A percentile compares a stretch with the other conserved stretches of the same genome.
These are phyloP conservation scores for Magnaporthiopsis rhizophila DNA, from an alignment of 2,329 filamentous ascomycete genomes.

Conservation along the genomic window DNA sequence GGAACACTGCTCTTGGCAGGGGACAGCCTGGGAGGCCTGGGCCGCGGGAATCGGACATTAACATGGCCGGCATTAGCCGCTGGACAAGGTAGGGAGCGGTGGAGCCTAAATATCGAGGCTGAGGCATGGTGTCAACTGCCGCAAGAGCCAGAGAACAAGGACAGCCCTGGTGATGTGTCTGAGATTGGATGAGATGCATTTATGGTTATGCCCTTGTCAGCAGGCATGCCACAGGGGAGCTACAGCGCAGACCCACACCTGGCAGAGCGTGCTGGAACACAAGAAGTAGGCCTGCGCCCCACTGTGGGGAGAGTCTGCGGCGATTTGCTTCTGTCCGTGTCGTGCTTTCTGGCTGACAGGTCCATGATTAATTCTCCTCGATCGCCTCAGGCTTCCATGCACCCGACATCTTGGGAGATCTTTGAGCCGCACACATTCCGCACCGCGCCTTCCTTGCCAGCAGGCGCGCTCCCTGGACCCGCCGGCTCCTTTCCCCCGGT, in stretches of 20 bases:
- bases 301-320: neutral
- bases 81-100: neutral
- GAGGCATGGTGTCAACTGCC: neutral
- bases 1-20: neutral
- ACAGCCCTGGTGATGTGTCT: neutral
- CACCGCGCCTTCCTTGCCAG: no score
- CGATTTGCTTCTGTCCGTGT: neutral
- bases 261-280: neutral
- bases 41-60: neutral
- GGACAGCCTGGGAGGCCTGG: neutral
- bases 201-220: neutral
- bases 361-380: no score
- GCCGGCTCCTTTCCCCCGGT: no score
- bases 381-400: no score
- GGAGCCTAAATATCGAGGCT: neutral
- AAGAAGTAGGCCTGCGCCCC: no score
- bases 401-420: no score
- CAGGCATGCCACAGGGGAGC: neutral
- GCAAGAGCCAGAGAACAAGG: neutral
- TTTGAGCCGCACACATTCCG: no score
- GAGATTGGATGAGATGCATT: neutral
- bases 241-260: neutral
- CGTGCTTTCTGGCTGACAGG: neutral
- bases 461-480: no score
- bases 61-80: neutral